Base-by-base conservation (phyloP, 202 grass and related monocot species). In the Schoenoplectus triqueter region DNA sequence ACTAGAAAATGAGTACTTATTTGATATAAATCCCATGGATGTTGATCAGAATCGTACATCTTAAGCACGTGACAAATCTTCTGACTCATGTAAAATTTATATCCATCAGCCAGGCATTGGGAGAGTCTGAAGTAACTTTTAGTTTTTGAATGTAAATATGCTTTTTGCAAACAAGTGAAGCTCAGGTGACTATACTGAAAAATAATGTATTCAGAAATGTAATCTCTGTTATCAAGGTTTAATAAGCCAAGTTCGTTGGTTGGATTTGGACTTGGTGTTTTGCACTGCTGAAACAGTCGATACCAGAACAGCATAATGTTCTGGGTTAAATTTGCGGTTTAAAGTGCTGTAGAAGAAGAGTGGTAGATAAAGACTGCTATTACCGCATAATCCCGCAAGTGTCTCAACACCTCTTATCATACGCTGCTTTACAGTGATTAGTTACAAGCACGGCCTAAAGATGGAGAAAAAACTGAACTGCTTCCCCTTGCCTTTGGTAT, bases 381-480 rank as follows among this genome's bases (percentile, higher is more conserved):
- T 68, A 66, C 3, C 5, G 46, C 9, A 2, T 46, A 68, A 50
- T 18, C 41, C 31, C 62, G 62, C 6, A 82, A 51, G 20, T 54
- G 11, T 67, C 80, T 82, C 80, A 0, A 68, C 18, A 68, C 80
- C 80, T 82, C 80, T 82, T 52, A 82, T 82, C 18, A 66, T 48
- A 19, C 3, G 40, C 46, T 65, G 60, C n/a, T 49, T 66, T 66
- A 21, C 61, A 41, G 56, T 82, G 15, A 66, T 82, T 60, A 82
- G 80, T 82, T 51, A 39, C 45, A 68, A 82, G 31, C 80, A 82
- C n/a, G 44, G 39, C 48, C 80, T 82, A 82, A 82, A 82, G 18
- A 82, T 82, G 80, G 80, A 22, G 48, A 83, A 52, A 67, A 83
- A 41, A 48, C 2, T 51, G 10, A 67, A 82, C 61, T 15, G 19